Conservation (phyloP, 345 rosid species). For the Arabidopsis thaliana region TAIR10.1 NC_003076.8:26826501-26827000, state of each 20-base stretch:
- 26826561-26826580: slow-evolving; percentile 71
- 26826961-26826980: slow-evolving; percentile 83
- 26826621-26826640: slow-evolving; percentile 65
- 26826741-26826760: slow-evolving; percentile 58
- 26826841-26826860: slow-evolving; percentile 89
- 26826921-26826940: slow-evolving; percentile 32
- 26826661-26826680: not conserved
- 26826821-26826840: slow-evolving; percentile 88
- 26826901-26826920: slow-evolving; percentile 5
- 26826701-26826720: not conserved
- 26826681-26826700: slow-evolving; percentile 7
- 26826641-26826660: slow-evolving; percentile 68
- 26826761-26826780: slow-evolving; percentile 82
- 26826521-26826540: slow-evolving; percentile 51
- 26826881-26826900: not conserved
- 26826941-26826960: slow-evolving; percentile 82
- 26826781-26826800: slow-evolving; percentile 38
- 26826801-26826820: slow-evolving; percentile 60
- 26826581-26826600: slow-evolving; percentile 92
- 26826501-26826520: slow-evolving; percentile 41
- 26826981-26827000: slow-evolving; percentile 68
- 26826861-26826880: slow-evolving; percentile 32
- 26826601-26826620: slow-evolving; percentile 83
- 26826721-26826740: slow-evolving; percentile 9
- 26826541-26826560: slow-evolving; percentile 57